These are phyloP conservation scores for Skeletonema costatum DNA, from an alignment of 108 stramenopile genomes.

Conservation along the genomic window DNA sequence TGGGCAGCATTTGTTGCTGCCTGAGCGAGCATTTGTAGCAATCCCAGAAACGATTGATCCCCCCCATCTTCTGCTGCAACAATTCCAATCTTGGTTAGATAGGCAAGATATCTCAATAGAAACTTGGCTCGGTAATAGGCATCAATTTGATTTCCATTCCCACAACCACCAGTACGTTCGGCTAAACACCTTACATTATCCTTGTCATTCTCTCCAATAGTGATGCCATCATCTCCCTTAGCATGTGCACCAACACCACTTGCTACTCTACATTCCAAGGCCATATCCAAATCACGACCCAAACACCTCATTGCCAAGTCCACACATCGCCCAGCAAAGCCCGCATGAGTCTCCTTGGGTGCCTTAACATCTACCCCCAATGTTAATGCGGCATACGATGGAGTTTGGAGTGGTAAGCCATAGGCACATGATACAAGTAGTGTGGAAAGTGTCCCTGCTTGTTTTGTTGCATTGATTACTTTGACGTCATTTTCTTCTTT, in stretches of 20 bases:
- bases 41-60: constrained; percentile 32
- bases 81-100: constrained; percentile 61
- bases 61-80: constrained; percentile 29
- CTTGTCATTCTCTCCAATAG: constrained; percentile 20
- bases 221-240: background rate
- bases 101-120: constrained; percentile 70
- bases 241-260: background rate
- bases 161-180: constrained; percentile 34
- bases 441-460: constrained; percentile 54
- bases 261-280: constrained; percentile 26
- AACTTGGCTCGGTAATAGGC: constrained; percentile 60
- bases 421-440: constrained; percentile 66
- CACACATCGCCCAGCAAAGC: constrained; percentile 68
- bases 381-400: constrained; percentile 78
- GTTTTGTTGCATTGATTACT: constrained; percentile 34
- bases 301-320: constrained; percentile 54
- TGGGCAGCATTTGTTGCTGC: constrained; percentile 40
- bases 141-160: constrained; percentile 42
- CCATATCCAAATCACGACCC: constrained; percentile 65
- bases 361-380: constrained; percentile 62
- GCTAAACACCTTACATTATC: constrained; percentile 26
- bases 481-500: constrained; percentile 15
- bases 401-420: constrained; percentile 74
- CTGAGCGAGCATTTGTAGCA: constrained; percentile 45
- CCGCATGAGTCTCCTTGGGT: constrained; percentile 42